Base-by-base conservation (phyloP, 257 asterid genomes). In the Striga asiatica region DNA sequence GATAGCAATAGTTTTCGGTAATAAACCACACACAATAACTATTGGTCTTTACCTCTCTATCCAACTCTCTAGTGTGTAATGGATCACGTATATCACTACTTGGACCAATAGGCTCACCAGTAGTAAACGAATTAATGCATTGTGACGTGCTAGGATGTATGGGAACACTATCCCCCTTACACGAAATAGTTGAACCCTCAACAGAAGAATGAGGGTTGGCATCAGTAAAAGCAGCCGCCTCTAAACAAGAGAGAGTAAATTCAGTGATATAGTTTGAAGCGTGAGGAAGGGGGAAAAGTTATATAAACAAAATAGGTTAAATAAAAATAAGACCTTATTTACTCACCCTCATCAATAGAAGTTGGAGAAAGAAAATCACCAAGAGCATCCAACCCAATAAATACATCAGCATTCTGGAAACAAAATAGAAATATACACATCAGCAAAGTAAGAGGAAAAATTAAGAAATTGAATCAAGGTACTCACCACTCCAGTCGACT, bases 401-500 rank as follows among this genome's bases (percentile, higher is more conserved):
- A 61, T 47, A 72, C 64, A 35, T 68, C 87, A 42, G 80, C 68
- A 66, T 57, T 75, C 95, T 84, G 73, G 8, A 2, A 8, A 60
- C 51, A 61, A 38, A 34, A 56, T 17, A 17, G 47, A 39, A 45
- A 56, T 17, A 28, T 52, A 41, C 8, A 29, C 57, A 37, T 70
- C 71, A 76, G 60, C 61, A 51, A 10, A 28, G 18, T 31, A 64
- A 56, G n/a, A 54, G 10, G 37, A 38, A 21, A n/a, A 32, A 53
- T 47, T 0, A 37, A 43, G 25, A 62, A 50, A 31, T 46, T 37
- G 42, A 72, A 53, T 35, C 7, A 50, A 35, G 62, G 9, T 38
- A 60, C 68, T 65, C 74, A 82, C 94, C 81, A 80, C 83, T 51
- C 72, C 75, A 5, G 17, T 61, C 16, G 84, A 62, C 58, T 65